These are phyloP conservation scores for Nematodospora anomalae DNA, from an alignment of 1,139 yeast species.

Conservation along the genomic window DNA sequence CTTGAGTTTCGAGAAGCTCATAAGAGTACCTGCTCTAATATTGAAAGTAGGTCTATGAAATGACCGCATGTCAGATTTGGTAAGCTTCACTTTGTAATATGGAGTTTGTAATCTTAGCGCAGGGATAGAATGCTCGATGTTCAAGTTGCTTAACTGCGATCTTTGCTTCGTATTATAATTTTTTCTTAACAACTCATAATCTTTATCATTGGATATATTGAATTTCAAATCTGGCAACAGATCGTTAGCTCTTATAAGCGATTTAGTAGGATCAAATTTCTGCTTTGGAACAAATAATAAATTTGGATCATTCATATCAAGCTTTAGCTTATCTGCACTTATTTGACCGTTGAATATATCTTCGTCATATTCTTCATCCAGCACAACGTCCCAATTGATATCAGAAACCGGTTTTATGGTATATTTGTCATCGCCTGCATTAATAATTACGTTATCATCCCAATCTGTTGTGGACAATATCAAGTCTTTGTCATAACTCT, in stretches of 20 bases:
- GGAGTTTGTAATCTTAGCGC: constrained; percentile 89
- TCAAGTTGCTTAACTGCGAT: constrained; percentile 87
- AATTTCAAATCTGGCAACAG: constrained; percentile 54
- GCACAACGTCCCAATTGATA: constrained; percentile 3
- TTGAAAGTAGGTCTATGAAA: constrained; percentile 80
- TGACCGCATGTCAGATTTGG: constrained; percentile 68
- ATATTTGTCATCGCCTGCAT: constrained; percentile 36
- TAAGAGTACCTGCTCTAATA: constrained; percentile 74
- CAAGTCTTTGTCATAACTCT: constrained; percentile 55
- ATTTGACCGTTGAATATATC: constrained; percentile 75
- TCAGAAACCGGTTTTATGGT: constrained; percentile 16
- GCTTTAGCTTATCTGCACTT: constrained; percentile 42
- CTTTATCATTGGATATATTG: constrained; percentile 84
- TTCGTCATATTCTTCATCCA: constrained; percentile 61
- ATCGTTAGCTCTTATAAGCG: constrained; percentile 51
- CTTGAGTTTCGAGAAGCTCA: constrained; percentile 75
- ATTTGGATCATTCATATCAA: constrained; percentile 88
- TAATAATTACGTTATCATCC: constrained; percentile 69
- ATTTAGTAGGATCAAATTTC: constrained; percentile 24
- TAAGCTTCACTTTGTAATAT: constrained; percentile 76
- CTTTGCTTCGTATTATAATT: constrained; percentile 91
- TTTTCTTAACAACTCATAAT: constrained; percentile 77
- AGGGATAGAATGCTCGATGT: constrained; percentile 88
- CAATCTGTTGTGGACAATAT: constrained; percentile 79
- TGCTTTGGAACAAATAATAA: constrained; percentile 61